Percentiles rank a stretch among this genome's conserved stretches.
Conservation (phyloP, 1,284 basidiomycete genomes). For the Ustilago bromivora region DNA sequence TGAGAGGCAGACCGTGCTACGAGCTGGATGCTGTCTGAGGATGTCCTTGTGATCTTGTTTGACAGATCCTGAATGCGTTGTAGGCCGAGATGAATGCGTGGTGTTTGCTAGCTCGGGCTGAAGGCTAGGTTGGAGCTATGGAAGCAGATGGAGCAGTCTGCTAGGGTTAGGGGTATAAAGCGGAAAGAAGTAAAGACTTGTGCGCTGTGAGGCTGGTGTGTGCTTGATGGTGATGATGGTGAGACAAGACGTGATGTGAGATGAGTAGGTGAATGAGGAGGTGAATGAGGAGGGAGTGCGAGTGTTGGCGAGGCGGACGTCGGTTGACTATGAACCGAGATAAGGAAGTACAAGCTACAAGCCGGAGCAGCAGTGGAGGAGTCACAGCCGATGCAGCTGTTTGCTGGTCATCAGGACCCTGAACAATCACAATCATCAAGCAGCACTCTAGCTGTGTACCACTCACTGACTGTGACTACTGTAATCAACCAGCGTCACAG, state of each 20-base stretch:
- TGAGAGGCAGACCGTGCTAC: conserved; percentile 39
- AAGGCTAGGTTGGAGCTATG: neutral
- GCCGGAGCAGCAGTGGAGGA: conserved; percentile 27
- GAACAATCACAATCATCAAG: conserved; percentile 21
- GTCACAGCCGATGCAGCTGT: conserved; percentile 30
- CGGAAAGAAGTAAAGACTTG: neutral
- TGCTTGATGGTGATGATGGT: neutral
- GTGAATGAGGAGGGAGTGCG: neutral
- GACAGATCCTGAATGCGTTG: neutral
- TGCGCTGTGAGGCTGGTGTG: neutral
- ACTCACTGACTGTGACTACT: neutral
- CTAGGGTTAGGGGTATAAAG: neutral
- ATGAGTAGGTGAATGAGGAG: neutral
- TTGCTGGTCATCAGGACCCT: conserved; percentile 21
- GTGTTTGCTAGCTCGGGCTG: neutral
- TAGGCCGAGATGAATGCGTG: neutral
- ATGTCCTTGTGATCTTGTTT: conserved; percentile 12
- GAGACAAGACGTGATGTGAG: neutral
- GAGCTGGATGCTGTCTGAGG: conserved; percentile 31
- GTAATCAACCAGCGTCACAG: conserved; percentile 2
- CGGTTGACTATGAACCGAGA: conserved; percentile 39
- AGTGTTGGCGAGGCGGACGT: conserved; percentile 9
- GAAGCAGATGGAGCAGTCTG: conserved; percentile 5
- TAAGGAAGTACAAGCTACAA: conserved; percentile 14
- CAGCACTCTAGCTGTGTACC: conserved; percentile 8